These are phyloP conservation scores for Starmerella davenportii DNA, from an alignment of 805 yeast species.

Conservation along the genomic window DNA sequence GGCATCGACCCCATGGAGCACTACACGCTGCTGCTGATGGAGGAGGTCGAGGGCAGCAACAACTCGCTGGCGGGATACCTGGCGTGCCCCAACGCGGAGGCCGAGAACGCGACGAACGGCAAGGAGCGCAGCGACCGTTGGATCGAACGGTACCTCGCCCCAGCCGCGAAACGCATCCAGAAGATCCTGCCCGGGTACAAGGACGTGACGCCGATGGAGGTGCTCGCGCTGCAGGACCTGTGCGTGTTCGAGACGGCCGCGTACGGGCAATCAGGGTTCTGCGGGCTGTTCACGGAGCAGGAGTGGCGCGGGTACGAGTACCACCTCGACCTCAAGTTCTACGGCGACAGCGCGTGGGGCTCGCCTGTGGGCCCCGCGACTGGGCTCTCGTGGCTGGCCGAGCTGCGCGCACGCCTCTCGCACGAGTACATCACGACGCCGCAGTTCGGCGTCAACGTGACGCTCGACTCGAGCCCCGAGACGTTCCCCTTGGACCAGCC, in stretches of 20 bases:
- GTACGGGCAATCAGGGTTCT: conserved; percentile 46
- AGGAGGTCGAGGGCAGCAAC: conserved; percentile 21
- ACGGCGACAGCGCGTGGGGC: conserved; percentile 49
- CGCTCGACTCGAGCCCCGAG: conserved; percentile 19
- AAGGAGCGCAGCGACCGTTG: conserved; percentile 19
- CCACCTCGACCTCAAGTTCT: conserved; percentile 38
- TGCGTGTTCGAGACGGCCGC: conserved; percentile 66
- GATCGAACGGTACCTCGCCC: conserved; percentile 30
- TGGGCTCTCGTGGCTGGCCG: conserved; percentile 40
- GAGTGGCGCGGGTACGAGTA: conserved; percentile 51
- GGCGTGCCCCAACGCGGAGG: conserved; percentile 24
- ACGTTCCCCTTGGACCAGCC: conserved; percentile 30
- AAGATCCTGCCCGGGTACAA: conserved; percentile 34
- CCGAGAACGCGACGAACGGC: conserved; percentile 18
- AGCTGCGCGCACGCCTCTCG: conserved; percentile 27
- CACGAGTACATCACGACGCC: conserved; percentile 35
- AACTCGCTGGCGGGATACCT: conserved; percentile 26
- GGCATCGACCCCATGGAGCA: conserved; percentile 19
- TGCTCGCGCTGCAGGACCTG: conserved; percentile 34
- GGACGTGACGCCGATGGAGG: conserved; percentile 36
- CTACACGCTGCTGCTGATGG: conserved; percentile 22
- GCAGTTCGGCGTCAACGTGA: conserved; percentile 30
- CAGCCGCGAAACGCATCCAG: conserved; percentile 42
- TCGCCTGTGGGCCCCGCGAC: conserved; percentile 31
- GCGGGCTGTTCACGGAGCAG: conserved; percentile 47